phyloP scores from a whole-genome alignment of 768 basidiomycete genomes.

The Rossbeevera mucosa region DNA sequence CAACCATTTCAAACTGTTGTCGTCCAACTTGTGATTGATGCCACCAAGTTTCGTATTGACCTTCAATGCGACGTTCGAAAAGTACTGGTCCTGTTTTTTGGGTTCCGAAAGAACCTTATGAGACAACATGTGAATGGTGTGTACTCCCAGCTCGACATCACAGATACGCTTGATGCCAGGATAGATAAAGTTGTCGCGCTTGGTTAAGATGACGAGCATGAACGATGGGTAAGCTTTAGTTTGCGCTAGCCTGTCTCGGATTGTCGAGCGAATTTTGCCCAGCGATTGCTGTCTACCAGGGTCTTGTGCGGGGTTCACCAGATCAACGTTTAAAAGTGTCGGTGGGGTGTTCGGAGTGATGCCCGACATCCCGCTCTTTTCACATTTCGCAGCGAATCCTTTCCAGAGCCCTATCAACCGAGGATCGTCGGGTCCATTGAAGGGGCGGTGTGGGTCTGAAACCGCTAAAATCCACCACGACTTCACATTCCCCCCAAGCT shows the following conservation, averaged over 20 bases:
- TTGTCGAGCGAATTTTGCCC: slow-evolving; percentile 35
- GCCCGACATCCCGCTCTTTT: slow-evolving; percentile 59
- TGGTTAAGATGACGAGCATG: slow-evolving; percentile 65
- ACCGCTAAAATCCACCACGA: slow-evolving; percentile 70
- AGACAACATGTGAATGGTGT: slow-evolving; percentile 69
- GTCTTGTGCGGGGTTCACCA: slow-evolving; percentile 20
- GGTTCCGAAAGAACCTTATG: slow-evolving; percentile 52
- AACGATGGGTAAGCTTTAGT: slow-evolving; percentile 47
- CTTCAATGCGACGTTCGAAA: slow-evolving; percentile 78
- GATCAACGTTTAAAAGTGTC: slow-evolving; percentile 29
- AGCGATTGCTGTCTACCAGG: slow-evolving; percentile 38
- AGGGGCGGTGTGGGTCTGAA: slow-evolving; percentile 40
- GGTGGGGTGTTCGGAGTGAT: slow-evolving; percentile 41
- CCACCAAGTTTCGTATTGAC: slow-evolving; percentile 83
- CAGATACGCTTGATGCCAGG: slow-evolving; percentile 77
- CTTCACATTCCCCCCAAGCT: slow-evolving; percentile 44
- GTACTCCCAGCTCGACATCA: slow-evolving; percentile 68
- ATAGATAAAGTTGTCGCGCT: slow-evolving; percentile 70
- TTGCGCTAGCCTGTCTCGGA: slow-evolving; percentile 32
- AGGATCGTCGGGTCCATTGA: slow-evolving; percentile 34
- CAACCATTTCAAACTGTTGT: slow-evolving; percentile 57
- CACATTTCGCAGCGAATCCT: slow-evolving; percentile 54
- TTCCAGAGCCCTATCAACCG: slow-evolving; percentile 40
- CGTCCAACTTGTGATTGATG: slow-evolving; percentile 70
- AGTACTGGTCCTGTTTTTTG: slow-evolving; percentile 70